A percentile compares a stretch with the other conserved stretches of the same genome.
phyloP scores from a whole-genome alignment of 2,329 filamentous ascomycete species.

The Fusarium dimerum region DNA sequence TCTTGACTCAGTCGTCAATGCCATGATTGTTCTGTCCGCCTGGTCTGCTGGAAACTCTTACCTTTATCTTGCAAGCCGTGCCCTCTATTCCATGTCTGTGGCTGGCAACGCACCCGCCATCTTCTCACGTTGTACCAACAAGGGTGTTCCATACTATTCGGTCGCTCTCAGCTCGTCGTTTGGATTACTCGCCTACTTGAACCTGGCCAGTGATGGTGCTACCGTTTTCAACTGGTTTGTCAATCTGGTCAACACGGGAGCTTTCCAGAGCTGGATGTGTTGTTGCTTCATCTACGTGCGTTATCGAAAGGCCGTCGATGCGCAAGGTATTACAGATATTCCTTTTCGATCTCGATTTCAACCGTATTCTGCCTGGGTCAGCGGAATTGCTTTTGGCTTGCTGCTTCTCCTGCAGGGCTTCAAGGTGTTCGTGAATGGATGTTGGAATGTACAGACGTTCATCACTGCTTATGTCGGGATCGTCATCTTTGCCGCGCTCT shows the following conservation, averaged over 20 bases:
- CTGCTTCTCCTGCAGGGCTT: conserved; percentile 11
- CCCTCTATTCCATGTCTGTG: conserved; percentile 46
- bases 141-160: conserved; percentile 26
- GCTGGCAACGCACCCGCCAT: conserved; percentile 43
- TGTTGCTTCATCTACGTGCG: conserved; percentile 14
- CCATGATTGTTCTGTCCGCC: conserved; percentile 55
- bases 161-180: conserved; percentile 12
- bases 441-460: conserved; percentile 8
- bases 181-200: conserved; percentile 12
- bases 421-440: conserved; percentile 8
- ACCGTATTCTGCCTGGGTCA: conserved; percentile 6
- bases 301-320: conserved; percentile 9
- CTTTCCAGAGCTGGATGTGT: conserved; percentile 13
- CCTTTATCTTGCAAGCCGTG: conserved; percentile 49
- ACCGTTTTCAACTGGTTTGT: conserved; percentile 19
- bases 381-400: conserved; percentile 4
- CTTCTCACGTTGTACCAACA: conserved; percentile 24
- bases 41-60: conserved; percentile 58
- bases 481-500: background rate
- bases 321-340: conserved; percentile 3
- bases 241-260: conserved; percentile 14
- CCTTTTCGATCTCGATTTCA: conserved; percentile 8
- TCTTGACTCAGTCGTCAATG: conserved; percentile 53
- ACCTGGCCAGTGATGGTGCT: conserved; percentile 3
- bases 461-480: conserved; percentile 11